Percentiles rank a stretch among this genome's conserved stretches.
These are phyloP conservation scores for Mucor racemosus DNA, from an alignment of 371 early-diverging fungal genomes.

Conservation along the genomic window DNA sequence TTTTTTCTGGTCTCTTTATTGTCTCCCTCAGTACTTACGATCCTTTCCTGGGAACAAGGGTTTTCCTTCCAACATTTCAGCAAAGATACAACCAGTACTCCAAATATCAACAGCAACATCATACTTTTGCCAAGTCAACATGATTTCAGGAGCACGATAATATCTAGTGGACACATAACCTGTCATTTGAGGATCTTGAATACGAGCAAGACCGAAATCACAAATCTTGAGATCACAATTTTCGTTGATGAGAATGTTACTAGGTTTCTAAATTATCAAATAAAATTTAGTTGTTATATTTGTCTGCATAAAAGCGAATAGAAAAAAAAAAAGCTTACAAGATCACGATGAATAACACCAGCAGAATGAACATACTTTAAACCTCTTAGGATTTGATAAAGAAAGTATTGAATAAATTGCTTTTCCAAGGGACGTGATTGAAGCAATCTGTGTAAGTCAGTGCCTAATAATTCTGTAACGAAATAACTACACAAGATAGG, in stretches of 20 bases:
- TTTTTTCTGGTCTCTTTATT: neutral
- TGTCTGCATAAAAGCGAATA: too few relatives aligned
- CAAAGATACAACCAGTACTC: constrained; percentile 99
- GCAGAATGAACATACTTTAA: constrained; percentile 94
- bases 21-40: constrained; percentile 56
- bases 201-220: constrained; percentile 96
- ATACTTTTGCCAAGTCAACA: constrained; percentile 98
- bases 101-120: constrained; percentile 98
- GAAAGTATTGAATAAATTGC: constrained; percentile 94
- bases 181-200: constrained; percentile 92
- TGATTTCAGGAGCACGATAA: constrained; percentile 99
- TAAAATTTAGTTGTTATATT: neutral
- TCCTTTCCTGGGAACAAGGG: constrained; percentile 98
- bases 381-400: constrained; percentile 93
- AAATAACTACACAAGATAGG: constrained; percentile 69
- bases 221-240: constrained; percentile 98
- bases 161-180: constrained; percentile 98
- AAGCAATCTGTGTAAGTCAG: constrained; percentile 91
- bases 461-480: constrained; percentile 92
- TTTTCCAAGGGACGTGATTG: constrained; percentile 88
- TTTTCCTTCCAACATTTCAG: constrained; percentile 95
- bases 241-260: constrained; percentile 94
- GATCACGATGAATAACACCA: constrained; percentile 93
- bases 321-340: constrained; percentile 55
- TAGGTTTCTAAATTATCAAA: constrained; percentile 75